Conservation (phyloP, 371 early-diverging fungal species). For the Circinella minor region DNA sequence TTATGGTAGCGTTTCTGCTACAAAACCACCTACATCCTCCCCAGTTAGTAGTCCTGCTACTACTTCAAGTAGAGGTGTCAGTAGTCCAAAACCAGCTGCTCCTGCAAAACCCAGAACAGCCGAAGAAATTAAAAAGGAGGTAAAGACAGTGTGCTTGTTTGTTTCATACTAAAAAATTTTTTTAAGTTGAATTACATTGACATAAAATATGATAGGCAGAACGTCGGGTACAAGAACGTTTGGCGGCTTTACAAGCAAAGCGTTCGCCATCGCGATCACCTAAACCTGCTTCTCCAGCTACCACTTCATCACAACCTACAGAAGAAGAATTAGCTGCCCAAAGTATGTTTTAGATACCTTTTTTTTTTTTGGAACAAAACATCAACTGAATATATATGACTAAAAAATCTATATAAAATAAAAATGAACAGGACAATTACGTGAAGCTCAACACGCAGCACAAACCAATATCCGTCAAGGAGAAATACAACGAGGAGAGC, state of each 20-base stretch:
- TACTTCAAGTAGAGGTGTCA: neutral
- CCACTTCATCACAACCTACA: conserved; percentile 28
- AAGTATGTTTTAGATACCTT: conserved; percentile 26
- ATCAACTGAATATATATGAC: neutral
- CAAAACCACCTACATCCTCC: conserved; percentile 10
- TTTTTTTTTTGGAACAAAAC: no score
- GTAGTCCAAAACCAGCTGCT: conserved; percentile 4
- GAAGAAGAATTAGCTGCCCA: conserved; percentile 45
- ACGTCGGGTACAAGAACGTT: conserved; percentile 56
- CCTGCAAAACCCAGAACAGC: conserved; percentile 51
- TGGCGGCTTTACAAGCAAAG: conserved; percentile 49
- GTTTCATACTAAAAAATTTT: no score
- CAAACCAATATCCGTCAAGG: conserved; percentile 36
- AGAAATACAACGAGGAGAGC: conserved; percentile 31
- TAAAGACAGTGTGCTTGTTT: conserved; percentile 1
- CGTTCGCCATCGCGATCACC: conserved; percentile 31
- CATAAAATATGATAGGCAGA: conserved; percentile 36
- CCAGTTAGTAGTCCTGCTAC: conserved; percentile 13
- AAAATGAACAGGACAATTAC: conserved; percentile 29
- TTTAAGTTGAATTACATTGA: neutral
- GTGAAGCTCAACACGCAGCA: conserved; percentile 43
- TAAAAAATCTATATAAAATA: neutral
- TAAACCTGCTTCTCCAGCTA: conserved; percentile 6
- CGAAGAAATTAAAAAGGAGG: conserved; percentile 59
- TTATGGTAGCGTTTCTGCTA: neutral